Percentiles rank a stretch among this genome's conserved stretches.
Conservation (phyloP, 805 yeast genomes). For the Ogataea methylovora region DNA sequence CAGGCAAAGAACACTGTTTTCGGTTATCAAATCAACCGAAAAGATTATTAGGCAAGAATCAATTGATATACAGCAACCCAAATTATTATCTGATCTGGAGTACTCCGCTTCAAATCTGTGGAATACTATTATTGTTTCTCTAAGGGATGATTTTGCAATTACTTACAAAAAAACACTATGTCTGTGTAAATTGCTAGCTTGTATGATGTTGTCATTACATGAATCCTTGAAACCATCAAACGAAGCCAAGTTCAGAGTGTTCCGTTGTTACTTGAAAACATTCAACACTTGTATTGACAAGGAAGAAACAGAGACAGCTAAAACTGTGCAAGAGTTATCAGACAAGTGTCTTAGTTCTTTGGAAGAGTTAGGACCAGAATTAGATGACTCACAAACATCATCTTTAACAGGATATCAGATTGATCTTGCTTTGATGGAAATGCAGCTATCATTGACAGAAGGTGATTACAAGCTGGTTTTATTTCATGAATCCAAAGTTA, state of each 20-base stretch:
- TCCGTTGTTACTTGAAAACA: slow-evolving; percentile 23
- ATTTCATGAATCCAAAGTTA: slow-evolving; percentile 22
- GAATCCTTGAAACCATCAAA: slow-evolving; percentile 18
- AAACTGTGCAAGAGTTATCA: slow-evolving; percentile 21
- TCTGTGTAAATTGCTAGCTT: slow-evolving; percentile 21
- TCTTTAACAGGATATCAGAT: slow-evolving; percentile 11
- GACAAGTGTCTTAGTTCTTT: slow-evolving; percentile 18
- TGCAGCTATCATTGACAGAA: slow-evolving; percentile 22
- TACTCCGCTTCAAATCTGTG: slow-evolving; percentile 25
- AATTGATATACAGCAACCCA: not conserved
- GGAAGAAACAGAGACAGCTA: slow-evolving; percentile 8
- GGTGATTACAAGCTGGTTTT: slow-evolving; percentile 28
- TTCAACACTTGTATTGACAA: slow-evolving; percentile 24
- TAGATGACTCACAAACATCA: not conserved
- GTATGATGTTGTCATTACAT: slow-evolving; percentile 24
- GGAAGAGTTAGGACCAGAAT: slow-evolving; percentile 7
- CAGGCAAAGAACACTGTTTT: slow-evolving; percentile 8
- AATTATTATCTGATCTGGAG: slow-evolving; percentile 5
- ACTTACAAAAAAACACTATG: slow-evolving; percentile 6
- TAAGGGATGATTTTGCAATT: slow-evolving; percentile 14
- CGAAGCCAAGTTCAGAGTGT: slow-evolving; percentile 19
- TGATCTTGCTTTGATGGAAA: slow-evolving; percentile 24
- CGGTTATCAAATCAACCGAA: slow-evolving; percentile 10
- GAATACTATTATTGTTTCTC: slow-evolving; percentile 26
- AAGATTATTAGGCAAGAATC: slow-evolving; percentile 3